These are phyloP conservation scores for Aureobasidium sp. DNA, from an alignment of 2,329 filamentous ascomycete genomes.

Conservation along the genomic window DNA sequence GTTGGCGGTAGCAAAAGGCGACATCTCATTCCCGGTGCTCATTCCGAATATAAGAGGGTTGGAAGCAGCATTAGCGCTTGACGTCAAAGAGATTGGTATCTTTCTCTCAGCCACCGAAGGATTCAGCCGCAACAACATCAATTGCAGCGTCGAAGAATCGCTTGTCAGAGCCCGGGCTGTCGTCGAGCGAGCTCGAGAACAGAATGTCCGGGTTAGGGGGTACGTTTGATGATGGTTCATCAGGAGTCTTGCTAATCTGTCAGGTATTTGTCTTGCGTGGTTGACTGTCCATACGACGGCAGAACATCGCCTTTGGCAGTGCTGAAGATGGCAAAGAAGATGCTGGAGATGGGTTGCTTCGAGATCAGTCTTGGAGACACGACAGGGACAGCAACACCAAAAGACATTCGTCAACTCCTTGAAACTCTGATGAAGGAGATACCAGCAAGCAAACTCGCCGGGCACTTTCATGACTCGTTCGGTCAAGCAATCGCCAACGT, in stretches of 20 bases:
- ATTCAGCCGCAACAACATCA: conserved; percentile 76
- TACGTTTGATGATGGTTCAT: conserved; percentile 20
- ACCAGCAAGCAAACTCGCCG: conserved; percentile 63
- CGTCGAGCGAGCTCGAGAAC: conserved; percentile 58
- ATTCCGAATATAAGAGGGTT: conserved; percentile 71
- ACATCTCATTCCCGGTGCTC: conserved; percentile 71
- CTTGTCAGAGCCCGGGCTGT: conserved; percentile 63
- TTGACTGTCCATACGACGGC: conserved; percentile 72
- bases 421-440: conserved; percentile 59
- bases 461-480: conserved; percentile 87
- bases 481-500: conserved; percentile 77
- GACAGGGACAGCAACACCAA: conserved; percentile 81
- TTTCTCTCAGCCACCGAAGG: conserved; percentile 76
- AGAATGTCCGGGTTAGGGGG: conserved; percentile 63
- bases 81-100: conserved; percentile 60
- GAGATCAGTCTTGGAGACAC: conserved; percentile 89
- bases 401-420: conserved; percentile 59
- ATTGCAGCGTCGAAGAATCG: conserved; percentile 69
- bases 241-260: background rate
- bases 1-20: conserved; percentile 22
- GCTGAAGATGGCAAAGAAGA: conserved; percentile 52
- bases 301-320: conserved; percentile 49
- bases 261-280: conserved; percentile 66
- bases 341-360: conserved; percentile 84
- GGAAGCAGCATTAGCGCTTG: conserved; percentile 54